Conservation (phyloP, 306 rosid genomes). For the Medicago lupulina region DNA sequence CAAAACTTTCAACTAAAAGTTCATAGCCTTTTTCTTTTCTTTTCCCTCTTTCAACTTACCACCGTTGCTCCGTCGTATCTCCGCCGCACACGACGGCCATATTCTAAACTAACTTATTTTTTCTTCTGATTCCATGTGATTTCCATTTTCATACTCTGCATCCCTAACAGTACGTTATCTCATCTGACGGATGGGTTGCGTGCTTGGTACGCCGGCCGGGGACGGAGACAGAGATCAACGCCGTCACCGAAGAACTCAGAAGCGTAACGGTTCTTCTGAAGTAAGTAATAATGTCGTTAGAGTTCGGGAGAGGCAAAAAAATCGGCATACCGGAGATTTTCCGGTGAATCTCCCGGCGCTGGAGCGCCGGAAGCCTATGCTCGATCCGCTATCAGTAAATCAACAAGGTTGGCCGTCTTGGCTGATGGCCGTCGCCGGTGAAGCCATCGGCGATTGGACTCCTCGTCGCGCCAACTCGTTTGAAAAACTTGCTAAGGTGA, state of each 20-base stretch:
- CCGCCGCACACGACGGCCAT: conserved; percentile 24
- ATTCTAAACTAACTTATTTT: not conserved
- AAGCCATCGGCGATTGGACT: conserved; percentile 88
- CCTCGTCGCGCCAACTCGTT: conserved; percentile 96
- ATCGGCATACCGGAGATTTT: conserved; percentile 57
- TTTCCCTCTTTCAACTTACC: conserved; percentile 11
- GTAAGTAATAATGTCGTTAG: conserved; percentile 43
- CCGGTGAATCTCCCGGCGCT: conserved; percentile 44
- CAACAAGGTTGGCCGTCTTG: conserved; percentile 97
- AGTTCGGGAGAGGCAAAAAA: conserved; percentile 43
- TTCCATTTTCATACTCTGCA: conserved; percentile 19
- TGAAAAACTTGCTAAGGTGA: conserved; percentile 85
- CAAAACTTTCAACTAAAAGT: not conserved
- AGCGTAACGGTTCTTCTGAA: conserved; percentile 30
- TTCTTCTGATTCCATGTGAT: conserved; percentile 46
- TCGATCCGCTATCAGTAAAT: conserved; percentile 49
- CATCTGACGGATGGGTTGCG: conserved; percentile 85
- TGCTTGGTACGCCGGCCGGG: conserved; percentile 57
- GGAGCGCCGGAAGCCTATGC: conserved; percentile 64
- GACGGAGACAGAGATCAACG: conserved; percentile 39
- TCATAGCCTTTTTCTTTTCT: not conserved
- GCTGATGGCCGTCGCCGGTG: conserved; percentile 91
- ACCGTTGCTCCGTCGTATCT: conserved; percentile 8
- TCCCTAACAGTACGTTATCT: conserved; percentile 40
- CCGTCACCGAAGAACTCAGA: conserved; percentile 47